Evolutionary conservation across 1,139 yeast species (phyloP).

Genomic region (Candida mesenterica): DNA sequence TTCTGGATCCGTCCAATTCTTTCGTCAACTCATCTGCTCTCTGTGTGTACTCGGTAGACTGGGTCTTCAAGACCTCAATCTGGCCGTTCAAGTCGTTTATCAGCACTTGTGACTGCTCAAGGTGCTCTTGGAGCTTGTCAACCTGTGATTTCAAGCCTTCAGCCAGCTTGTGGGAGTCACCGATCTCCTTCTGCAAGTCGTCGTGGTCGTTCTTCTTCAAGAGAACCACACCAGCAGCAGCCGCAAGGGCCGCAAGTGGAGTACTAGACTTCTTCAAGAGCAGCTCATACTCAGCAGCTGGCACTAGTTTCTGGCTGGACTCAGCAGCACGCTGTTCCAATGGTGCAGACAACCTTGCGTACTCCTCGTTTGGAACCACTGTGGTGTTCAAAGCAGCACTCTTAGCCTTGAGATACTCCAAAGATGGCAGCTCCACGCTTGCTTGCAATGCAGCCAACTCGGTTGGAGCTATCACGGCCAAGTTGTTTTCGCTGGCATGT

Average conservation of each 20-base stretch:
- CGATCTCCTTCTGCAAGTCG: conserved; percentile 6
- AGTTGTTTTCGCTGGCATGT: conserved; percentile 10
- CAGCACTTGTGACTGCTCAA: not conserved
- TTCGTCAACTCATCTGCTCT: no score
- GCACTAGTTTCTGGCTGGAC: conserved; percentile 12
- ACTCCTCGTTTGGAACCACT: conserved; percentile 15
- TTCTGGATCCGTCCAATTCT: no score
- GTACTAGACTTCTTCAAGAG: conserved; percentile 23
- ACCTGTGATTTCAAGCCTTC: not conserved
- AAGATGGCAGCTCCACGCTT: conserved; percentile 10
- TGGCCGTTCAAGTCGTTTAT: not conserved
- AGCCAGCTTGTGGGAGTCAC: not conserved
- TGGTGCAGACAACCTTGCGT: not conserved
- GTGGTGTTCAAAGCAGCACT: conserved; percentile 16
- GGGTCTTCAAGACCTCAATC: not conserved
- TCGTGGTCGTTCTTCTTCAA: conserved; percentile 7
- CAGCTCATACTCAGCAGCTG: conserved; percentile 22
- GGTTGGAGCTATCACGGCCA: conserved; percentile 8
- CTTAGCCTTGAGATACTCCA: conserved; percentile 18
- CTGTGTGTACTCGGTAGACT: no score
- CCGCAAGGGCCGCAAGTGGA: conserved; percentile 16
- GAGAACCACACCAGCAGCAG: conserved; percentile 7
- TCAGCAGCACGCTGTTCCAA: conserved; percentile 3
- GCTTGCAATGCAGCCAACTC: conserved; percentile 13
- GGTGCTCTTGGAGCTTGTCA: not conserved